Evolutionary conservation across 1,139 yeast genomes (phyloP).

Genomic region (Yamadazyma triangularis): DNA sequence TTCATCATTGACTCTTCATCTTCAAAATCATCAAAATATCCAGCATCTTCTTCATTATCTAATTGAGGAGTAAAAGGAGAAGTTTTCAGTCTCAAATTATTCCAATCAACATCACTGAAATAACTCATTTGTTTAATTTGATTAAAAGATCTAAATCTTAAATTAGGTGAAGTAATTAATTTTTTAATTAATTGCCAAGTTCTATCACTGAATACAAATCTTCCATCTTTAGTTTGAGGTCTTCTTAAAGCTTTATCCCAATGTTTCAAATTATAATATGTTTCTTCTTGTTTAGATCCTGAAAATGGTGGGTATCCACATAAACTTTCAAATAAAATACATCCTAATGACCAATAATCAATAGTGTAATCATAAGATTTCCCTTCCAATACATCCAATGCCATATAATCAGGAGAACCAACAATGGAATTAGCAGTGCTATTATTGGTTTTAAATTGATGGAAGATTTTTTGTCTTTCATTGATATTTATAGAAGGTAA

Average conservation of each 20-base stretch:
- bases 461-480: slow-evolving; percentile 84
- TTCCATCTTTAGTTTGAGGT: slow-evolving; percentile 89
- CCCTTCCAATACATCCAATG: slow-evolving; percentile 93
- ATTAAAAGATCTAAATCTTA: slow-evolving; percentile 70
- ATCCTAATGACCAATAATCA: slow-evolving; percentile 98
- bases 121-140: slow-evolving; percentile 79
- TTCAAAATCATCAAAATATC: slow-evolving; percentile 95
- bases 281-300: slow-evolving; percentile 90
- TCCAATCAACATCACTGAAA: slow-evolving; percentile 83
- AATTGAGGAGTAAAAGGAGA: slow-evolving; percentile 98
- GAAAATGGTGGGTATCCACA: slow-evolving; percentile 97
- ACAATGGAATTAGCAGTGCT: slow-evolving; percentile 81
- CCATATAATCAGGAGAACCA: slow-evolving; percentile 99
- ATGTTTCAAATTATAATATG: slow-evolving; percentile 87
- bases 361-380: slow-evolving; percentile 91
- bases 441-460: slow-evolving; percentile 53
- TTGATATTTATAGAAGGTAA: slow-evolving; percentile 73
- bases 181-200: slow-evolving; percentile 88
- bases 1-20: slow-evolving; percentile 97
- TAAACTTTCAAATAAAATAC: slow-evolving; percentile 86
- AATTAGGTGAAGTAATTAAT: slow-evolving; percentile 74
- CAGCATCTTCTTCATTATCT: slow-evolving; percentile 97
- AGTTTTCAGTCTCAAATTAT: slow-evolving; percentile 55
- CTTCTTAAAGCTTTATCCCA: slow-evolving; percentile 88
- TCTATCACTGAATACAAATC: slow-evolving; percentile 90